Percentiles rank a stretch among this genome's conserved stretches.
phyloP scores from a whole-genome alignment of 1,284 basidiomycete species.

The Tilletiaria anomala region DNA sequence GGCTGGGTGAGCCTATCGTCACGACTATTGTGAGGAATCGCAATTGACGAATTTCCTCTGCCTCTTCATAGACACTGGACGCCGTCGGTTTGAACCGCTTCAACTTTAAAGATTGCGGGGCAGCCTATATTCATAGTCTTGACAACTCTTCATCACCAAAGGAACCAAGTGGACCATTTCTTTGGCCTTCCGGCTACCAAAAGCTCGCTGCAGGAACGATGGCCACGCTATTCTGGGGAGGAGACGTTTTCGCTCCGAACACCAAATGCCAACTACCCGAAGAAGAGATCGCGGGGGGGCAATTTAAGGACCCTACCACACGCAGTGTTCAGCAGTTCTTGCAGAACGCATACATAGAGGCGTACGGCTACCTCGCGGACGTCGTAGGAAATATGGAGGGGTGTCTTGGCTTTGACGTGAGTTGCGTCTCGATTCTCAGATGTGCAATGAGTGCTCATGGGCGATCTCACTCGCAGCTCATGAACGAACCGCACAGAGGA shows the following conservation, averaged over 20 bases:
- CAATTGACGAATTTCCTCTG: conserved; percentile 60
- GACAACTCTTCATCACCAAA: conserved; percentile 7
- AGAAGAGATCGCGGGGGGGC: conserved; percentile 11
- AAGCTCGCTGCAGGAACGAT: conserved; percentile 40
- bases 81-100: conserved; percentile 21
- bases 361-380: conserved; percentile 57
- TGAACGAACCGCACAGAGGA: conserved; percentile 93
- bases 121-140: conserved; percentile 27
- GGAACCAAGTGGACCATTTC: conserved; percentile 21
- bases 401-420: conserved; percentile 68
- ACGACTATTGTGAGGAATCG: conserved; percentile 94
- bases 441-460: background rate
- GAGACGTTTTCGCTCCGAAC: conserved; percentile 52
- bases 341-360: conserved; percentile 65
- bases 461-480: conserved; percentile 28
- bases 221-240: conserved; percentile 39
- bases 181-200: conserved; percentile 38
- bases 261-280: background rate
- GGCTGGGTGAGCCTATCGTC: too few relatives aligned
- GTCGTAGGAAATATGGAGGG: conserved; percentile 59
- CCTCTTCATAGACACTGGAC: conserved; percentile 50
- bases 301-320: background rate
- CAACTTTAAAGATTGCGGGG: conserved; percentile 19
- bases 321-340: conserved; percentile 61
- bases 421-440: background rate